Conservation (phyloP, 352 stramenopile genomes). For the Pythium aristosporum region DNA sequence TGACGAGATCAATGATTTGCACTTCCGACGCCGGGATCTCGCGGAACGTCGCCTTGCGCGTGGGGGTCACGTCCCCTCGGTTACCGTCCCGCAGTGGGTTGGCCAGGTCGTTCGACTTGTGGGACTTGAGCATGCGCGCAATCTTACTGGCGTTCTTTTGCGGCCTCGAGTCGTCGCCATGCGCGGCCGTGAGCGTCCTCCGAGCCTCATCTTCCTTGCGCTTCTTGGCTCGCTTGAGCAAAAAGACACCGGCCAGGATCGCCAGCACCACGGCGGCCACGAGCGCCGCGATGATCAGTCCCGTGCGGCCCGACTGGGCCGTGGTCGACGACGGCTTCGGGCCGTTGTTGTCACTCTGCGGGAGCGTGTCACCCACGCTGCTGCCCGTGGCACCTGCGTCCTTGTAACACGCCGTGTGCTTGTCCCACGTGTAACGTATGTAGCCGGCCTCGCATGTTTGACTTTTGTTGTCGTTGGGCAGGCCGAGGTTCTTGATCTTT, state of each 20-base stretch:
- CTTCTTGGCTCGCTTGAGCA: constrained; percentile 59
- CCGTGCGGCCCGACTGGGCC: constrained; percentile 29
- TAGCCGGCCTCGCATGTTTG: constrained; percentile 47
- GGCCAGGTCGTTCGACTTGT: constrained; percentile 38
- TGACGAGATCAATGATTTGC: constrained; percentile 38
- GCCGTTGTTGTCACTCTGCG: constrained; percentile 41
- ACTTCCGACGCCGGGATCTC: constrained; percentile 50
- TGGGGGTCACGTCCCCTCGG: constrained; percentile 9
- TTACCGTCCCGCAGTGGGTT: constrained; percentile 32
- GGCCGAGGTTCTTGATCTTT: constrained; percentile 45
- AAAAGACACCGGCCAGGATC: constrained; percentile 45
- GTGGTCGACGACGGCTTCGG: constrained; percentile 29
- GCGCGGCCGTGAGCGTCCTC: constrained; percentile 2
- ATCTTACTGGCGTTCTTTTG: constrained; percentile 43
- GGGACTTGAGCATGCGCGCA: constrained; percentile 35
- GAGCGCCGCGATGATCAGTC: constrained; percentile 48
- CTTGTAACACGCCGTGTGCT: constrained; percentile 39
- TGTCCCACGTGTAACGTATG: constrained; percentile 44
- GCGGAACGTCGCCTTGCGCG: constrained; percentile 56
- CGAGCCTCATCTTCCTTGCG: constrained; percentile 33
- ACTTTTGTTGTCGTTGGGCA: constrained; percentile 17
- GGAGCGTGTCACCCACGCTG: constrained; percentile 11
- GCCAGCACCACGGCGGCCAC: constrained; percentile 43
- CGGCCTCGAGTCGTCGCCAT: not conserved
- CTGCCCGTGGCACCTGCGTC: constrained; percentile 27